Conservation (phyloP, 1,139 yeast species). For the Chernovozyma sophiae-reginae region DNA sequence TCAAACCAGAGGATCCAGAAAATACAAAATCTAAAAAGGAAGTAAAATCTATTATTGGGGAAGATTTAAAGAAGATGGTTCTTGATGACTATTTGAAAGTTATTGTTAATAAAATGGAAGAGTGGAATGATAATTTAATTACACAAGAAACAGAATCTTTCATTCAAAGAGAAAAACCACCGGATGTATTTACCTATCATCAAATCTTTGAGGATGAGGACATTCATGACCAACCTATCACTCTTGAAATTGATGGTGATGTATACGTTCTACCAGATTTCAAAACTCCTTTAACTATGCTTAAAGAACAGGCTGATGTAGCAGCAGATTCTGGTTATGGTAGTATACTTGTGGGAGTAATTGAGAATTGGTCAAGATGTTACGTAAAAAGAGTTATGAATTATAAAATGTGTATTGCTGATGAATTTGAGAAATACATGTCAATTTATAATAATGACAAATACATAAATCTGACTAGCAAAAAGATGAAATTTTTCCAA, state of each 20-base stretch:
- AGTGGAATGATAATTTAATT: conserved; percentile 72
- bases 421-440: conserved; percentile 51
- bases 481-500: conserved; percentile 44
- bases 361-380: conserved; percentile 66
- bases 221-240: conserved; percentile 53
- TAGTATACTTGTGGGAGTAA: conserved; percentile 76
- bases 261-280: conserved; percentile 60
- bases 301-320: conserved; percentile 87
- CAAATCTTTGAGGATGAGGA: conserved; percentile 43
- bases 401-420: conserved; percentile 55
- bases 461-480: conserved; percentile 35
- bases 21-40: conserved; percentile 23
- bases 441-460: conserved; percentile 39
- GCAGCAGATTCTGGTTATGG: conserved; percentile 88
- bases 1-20: conserved; percentile 19
- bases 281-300: conserved; percentile 61
- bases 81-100: conserved; percentile 71
- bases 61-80: conserved; percentile 56
- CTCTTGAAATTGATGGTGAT: conserved; percentile 61
- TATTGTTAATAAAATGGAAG: conserved; percentile 67
- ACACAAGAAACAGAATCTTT: conserved; percentile 62
- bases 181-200: conserved; percentile 49
- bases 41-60: conserved; percentile 55
- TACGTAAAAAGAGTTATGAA: conserved; percentile 57
- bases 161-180: conserved; percentile 60